These are phyloP conservation scores for Sporopachydermia cereana DNA, from an alignment of 1,139 yeast species.

Conservation along the genomic window DNA sequence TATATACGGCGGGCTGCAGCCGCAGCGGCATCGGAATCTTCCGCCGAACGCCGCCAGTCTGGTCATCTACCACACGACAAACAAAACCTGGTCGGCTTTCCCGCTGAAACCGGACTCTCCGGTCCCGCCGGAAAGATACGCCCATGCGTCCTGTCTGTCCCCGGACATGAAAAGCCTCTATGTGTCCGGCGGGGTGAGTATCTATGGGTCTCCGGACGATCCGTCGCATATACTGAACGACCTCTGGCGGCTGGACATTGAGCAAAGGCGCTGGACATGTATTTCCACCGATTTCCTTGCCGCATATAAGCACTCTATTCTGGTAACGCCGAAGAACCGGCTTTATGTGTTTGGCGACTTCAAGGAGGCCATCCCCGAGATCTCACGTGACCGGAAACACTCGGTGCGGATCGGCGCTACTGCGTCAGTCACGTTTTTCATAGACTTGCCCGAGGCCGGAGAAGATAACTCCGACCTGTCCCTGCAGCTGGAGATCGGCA, in stretches of 20 bases:
- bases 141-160: neutral
- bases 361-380: neutral
- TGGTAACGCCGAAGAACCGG: neutral
- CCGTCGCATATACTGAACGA: neutral
- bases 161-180: conserved; percentile 3
- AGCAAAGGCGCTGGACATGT: conserved; percentile 3
- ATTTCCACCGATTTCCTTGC: neutral
- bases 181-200: conserved; percentile 1
- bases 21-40: neutral
- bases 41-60: neutral
- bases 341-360: conserved; percentile 1
- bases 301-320: neutral
- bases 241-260: neutral
- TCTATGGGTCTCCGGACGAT: neutral
- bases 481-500: neutral
- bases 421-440: neutral
- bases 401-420: conserved; percentile 4
- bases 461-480: neutral
- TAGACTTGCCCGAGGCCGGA: neutral
- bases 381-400: neutral
- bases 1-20: neutral
- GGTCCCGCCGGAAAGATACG: conserved; percentile 3
- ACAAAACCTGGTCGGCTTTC: conserved; percentile 1
- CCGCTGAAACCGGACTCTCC: neutral
- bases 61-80: neutral